Evolutionary conservation across 176 grass and related monocot genomes (phyloP).

Genomic region (barley (Hordeum vulgare)): DNA sequence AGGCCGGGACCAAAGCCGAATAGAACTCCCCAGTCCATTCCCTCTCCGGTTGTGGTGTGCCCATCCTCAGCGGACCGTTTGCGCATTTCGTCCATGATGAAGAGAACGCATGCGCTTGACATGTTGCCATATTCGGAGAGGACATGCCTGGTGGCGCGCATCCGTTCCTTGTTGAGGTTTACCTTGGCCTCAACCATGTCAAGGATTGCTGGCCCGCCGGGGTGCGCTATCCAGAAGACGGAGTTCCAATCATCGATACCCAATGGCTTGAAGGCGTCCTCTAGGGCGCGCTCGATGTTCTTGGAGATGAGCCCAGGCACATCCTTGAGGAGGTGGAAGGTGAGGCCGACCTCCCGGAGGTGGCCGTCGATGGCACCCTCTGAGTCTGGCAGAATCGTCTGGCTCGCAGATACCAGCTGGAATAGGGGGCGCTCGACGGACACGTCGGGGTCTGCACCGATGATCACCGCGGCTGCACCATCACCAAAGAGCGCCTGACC

Average conservation of each 20-base stretch:
- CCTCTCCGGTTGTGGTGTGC: conserved; percentile 57
- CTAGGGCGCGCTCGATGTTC: not conserved
- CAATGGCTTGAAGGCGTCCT: conserved; percentile 50
- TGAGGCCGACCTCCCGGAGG: conserved; percentile 30
- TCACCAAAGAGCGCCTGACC: conserved; percentile 46
- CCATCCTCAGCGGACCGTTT: not conserved
- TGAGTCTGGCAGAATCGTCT: not conserved
- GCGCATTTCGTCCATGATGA: conserved; percentile 85
- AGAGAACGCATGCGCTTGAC: conserved; percentile 29
- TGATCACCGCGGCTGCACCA: conserved; percentile 46
- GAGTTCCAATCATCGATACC: conserved; percentile 24
- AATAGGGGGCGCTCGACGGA: conserved; percentile 29
- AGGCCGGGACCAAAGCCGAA: not conserved
- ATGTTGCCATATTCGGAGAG: conserved; percentile 9
- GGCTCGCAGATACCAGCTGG: not conserved
- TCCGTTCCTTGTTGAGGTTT: not conserved
- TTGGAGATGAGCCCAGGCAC: conserved; percentile 74
- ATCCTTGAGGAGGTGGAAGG: conserved; percentile 85
- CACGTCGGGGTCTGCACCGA: conserved; percentile 54
- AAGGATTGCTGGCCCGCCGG: not conserved
- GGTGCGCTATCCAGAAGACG: not conserved
- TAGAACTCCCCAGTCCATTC: conserved; percentile 43
- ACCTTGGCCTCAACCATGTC: not conserved
- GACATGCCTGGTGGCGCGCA: conserved; percentile 43
- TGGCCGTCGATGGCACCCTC: not conserved